Evolutionary conservation across 495 filamentous ascomycete species (phyloP).

Genomic region (Penicillium tannophilum): DNA sequence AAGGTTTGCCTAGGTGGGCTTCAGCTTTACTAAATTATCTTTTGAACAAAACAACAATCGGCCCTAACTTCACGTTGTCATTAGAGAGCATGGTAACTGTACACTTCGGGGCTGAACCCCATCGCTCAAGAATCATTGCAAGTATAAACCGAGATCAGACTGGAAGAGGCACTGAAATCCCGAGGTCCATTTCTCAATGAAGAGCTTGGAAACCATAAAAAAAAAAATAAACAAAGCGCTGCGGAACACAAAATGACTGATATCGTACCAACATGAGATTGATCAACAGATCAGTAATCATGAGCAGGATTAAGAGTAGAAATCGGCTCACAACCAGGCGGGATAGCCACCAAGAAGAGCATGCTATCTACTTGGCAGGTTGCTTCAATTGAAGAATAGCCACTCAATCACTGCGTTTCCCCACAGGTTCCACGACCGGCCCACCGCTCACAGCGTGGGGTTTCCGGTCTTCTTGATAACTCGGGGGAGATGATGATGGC

Average conservation of each 20-base stretch:
- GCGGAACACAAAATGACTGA: slow-evolving; percentile 14
- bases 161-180: neutral
- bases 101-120: slow-evolving; percentile 4
- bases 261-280: slow-evolving; percentile 26
- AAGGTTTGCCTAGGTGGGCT: too few species aligned
- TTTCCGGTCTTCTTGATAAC: slow-evolving; percentile 21
- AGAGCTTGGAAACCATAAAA: neutral
- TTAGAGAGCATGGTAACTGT: slow-evolving; percentile 10
- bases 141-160: slow-evolving; percentile 4
- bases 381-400: neutral
- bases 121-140: slow-evolving; percentile 6
- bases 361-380: neutral
- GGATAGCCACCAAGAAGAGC: neutral
- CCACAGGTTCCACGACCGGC: neutral
- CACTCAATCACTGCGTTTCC: slow-evolving; percentile 26
- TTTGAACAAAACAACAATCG: neutral
- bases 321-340: neutral
- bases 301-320: slow-evolving; percentile 3
- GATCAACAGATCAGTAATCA: slow-evolving; percentile 24
- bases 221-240: slow-evolving; percentile 15
- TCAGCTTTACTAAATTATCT: neutral
- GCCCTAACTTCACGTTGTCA: neutral
- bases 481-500: slow-evolving; percentile 19
- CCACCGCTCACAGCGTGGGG: slow-evolving; percentile 5
- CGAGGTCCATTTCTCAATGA: neutral